A percentile compares a stretch with the other conserved stretches of the same genome.
Evolutionary conservation across 2,329 filamentous ascomycete genomes (phyloP).

Genomic region (Sordariomycetes sp.): DNA sequence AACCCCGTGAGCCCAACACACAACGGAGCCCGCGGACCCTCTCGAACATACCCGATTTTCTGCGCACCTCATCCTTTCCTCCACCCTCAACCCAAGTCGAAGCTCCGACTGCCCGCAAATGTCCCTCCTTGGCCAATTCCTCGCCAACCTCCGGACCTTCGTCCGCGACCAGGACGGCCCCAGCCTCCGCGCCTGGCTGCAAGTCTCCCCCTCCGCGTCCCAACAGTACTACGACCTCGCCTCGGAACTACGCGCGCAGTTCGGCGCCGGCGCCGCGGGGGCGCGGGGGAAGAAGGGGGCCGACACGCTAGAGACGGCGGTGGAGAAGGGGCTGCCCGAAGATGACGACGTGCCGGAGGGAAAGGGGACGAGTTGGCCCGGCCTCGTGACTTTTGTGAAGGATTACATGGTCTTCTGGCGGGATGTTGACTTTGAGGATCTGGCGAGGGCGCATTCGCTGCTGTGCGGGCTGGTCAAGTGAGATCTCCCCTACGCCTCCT

Average conservation of each 20-base stretch:
- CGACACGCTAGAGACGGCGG: constrained; percentile 45
- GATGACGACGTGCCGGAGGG: constrained; percentile 51
- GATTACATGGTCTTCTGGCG: constrained; percentile 72
- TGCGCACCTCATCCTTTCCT: neutral
- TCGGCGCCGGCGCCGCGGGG: constrained; percentile 15
- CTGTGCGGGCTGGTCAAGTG: constrained; percentile 66
- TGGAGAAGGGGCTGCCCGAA: constrained; percentile 50
- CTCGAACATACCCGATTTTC: neutral
- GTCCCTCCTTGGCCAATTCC: constrained; percentile 54
- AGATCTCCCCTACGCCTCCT: constrained; percentile 17
- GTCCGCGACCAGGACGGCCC: constrained; percentile 44
- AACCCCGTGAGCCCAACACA: no score
- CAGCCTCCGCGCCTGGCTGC: constrained; percentile 55
- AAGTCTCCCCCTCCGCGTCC: constrained; percentile 59
- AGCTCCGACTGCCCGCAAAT: constrained; percentile 23
- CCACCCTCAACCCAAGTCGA: neutral
- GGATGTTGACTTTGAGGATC: constrained; percentile 64
- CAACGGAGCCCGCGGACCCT: neutral
- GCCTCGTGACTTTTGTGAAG: constrained; percentile 67
- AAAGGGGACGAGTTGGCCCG: constrained; percentile 56
- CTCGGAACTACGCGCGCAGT: constrained; percentile 49
- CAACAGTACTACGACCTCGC: constrained; percentile 56
- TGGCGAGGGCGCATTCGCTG: constrained; percentile 61
- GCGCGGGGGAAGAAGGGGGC: constrained; percentile 6
- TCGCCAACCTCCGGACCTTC: constrained; percentile 45